Conservation (phyloP, 2,329 filamentous ascomycete genomes). For the Neoscytalidium dimidiatum region DNA sequence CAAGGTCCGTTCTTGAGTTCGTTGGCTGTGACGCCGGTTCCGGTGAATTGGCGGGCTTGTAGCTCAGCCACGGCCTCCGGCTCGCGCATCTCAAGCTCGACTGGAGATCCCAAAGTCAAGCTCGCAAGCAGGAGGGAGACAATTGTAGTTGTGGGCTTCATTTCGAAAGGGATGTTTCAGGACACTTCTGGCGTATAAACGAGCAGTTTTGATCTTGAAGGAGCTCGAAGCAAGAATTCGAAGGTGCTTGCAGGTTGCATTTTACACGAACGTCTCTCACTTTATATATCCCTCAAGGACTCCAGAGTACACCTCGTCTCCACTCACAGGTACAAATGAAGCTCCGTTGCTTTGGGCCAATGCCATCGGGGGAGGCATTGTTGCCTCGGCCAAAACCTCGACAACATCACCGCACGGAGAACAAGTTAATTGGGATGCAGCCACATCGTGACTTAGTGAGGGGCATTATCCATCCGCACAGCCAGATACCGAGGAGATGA, state of each 20-base stretch:
- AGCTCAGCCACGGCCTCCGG: not conserved
- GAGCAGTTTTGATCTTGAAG: not conserved
- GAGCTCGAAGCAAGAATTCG: not conserved
- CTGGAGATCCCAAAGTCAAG: not conserved
- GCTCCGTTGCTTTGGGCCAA: not conserved
- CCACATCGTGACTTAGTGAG: not conserved
- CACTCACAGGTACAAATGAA: not conserved
- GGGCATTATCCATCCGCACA: not conserved
- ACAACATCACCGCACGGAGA: not conserved
- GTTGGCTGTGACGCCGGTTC: not conserved
- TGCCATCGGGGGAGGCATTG: not conserved
- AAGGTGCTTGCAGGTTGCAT: not conserved
- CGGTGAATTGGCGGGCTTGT: not conserved
- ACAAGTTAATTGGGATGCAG: not conserved
- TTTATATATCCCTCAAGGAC: not conserved
- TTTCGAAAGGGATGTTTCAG: not conserved
- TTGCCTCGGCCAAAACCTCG: not conserved
- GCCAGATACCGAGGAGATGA: not conserved
- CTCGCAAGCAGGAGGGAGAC: not conserved
- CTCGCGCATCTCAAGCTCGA: not conserved
- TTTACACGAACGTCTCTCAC: not conserved
- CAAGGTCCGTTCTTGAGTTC: slow-evolving; percentile 21
- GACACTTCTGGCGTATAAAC: not conserved
- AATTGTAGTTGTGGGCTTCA: not conserved
- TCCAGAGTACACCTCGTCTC: not conserved